phyloP scores from a whole-genome alignment of 139 green algal species.

The Chlorella sorokiniana region DNA sequence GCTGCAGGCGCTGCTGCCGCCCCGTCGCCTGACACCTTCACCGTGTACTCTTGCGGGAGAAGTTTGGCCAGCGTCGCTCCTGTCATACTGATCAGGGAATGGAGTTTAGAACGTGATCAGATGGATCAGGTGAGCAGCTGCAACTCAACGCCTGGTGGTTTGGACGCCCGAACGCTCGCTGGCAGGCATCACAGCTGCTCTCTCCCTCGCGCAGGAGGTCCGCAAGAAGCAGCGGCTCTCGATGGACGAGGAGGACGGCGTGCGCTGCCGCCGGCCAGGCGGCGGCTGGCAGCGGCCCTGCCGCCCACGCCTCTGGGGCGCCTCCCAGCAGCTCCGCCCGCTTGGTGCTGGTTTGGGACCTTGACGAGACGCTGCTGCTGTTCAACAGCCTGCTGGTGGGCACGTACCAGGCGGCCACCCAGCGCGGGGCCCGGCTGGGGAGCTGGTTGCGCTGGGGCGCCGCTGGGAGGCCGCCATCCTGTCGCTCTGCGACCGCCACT shows the following conservation, averaged over 20 bases:
- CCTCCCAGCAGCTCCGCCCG: not conserved
- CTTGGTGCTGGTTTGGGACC: conserved; percentile 46
- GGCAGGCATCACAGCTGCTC: not conserved
- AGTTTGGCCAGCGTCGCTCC: too few relatives aligned
- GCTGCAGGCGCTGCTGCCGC: too few relatives aligned
- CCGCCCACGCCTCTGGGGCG: not conserved
- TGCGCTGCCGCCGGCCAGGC: too few relatives aligned
- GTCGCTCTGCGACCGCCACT: conserved; percentile 37
- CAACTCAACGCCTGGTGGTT: too few relatives aligned
- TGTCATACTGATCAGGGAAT: too few relatives aligned
- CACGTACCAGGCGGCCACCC: conserved; percentile 20
- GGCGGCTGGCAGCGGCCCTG: not conserved
- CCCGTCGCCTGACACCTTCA: too few relatives aligned
- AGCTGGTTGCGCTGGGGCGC: conserved; percentile 16
- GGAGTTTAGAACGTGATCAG: too few relatives aligned
- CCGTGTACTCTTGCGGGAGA: too few relatives aligned
- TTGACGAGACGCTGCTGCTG: conserved; percentile 60
- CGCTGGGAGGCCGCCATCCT: conserved; percentile 46
- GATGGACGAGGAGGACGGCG: not conserved
- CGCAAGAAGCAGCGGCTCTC: conserved; percentile 8
- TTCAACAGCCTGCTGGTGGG: conserved; percentile 54
- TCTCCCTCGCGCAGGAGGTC: not conserved
- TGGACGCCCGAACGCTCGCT: too few relatives aligned
- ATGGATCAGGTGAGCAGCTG: too few relatives aligned
- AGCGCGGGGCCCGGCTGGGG: conserved; percentile 21